Conservation (phyloP, 306 rosid species). For the Lathyrus sativus region DNA sequence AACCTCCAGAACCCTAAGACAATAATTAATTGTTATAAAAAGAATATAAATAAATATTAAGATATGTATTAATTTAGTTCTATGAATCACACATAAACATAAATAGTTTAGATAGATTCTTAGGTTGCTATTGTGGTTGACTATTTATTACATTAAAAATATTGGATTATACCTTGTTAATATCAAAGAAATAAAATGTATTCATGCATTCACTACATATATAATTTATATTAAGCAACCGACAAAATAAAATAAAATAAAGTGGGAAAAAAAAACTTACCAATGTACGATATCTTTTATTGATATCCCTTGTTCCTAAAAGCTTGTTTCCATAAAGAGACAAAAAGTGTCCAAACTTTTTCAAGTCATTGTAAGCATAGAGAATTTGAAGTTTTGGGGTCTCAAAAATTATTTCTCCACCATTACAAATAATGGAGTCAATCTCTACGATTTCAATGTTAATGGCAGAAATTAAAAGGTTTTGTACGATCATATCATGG, state of each 20-base stretch:
- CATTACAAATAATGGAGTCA: not conserved
- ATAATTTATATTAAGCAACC: not conserved
- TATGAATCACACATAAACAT: no score
- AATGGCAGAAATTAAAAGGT: not conserved
- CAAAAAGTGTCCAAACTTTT: not conserved
- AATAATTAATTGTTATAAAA: not conserved
- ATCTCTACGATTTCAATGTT: not conserved
- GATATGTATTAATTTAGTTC: not conserved
- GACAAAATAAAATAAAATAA: not conserved
- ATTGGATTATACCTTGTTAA: not conserved
- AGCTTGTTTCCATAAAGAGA: not conserved
- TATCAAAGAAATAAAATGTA: not conserved
- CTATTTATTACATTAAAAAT: no score
- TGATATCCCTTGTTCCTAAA: not conserved
- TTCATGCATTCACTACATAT: not conserved
- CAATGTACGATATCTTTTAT: not conserved
- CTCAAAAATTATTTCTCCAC: not conserved
- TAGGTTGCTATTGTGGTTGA: no score
- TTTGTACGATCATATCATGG: not conserved
- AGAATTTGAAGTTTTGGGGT: constrained; percentile 5
- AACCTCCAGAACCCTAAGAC: not conserved
- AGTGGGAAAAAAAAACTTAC: not conserved
- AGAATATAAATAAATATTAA: not conserved
- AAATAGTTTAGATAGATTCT: no score
- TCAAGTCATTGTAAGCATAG: not conserved